These are phyloP conservation scores for Pseudocercospora macadamiae DNA, from an alignment of 2,329 filamentous ascomycete genomes.

Conservation along the genomic window DNA sequence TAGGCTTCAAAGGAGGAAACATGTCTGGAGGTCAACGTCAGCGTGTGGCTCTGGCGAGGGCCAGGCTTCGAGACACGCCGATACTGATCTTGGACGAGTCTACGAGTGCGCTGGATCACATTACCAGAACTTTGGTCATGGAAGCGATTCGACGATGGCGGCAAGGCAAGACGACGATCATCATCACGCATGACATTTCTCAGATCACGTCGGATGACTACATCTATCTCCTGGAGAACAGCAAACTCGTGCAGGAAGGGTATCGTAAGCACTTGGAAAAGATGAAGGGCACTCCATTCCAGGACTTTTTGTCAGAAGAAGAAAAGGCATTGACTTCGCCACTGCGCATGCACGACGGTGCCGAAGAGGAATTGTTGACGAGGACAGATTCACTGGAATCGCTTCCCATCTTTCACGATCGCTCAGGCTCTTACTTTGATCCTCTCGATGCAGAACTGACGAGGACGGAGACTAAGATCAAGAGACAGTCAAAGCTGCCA, in stretches of 20 bases:
- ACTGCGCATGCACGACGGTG: neutral
- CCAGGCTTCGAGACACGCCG: slow-evolving; percentile 73
- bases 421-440: slow-evolving; percentile 23
- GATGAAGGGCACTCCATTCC: slow-evolving; percentile 36
- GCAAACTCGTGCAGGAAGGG: slow-evolving; percentile 70
- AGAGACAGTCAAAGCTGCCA: slow-evolving; percentile 32
- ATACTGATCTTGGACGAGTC: slow-evolving; percentile 87
- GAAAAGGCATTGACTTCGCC: slow-evolving; percentile 24
- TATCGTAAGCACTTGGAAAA: slow-evolving; percentile 59
- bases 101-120: slow-evolving; percentile 82
- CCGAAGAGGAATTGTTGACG: slow-evolving; percentile 21
- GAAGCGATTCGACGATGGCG: slow-evolving; percentile 78
- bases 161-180: slow-evolving; percentile 78
- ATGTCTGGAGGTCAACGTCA: slow-evolving; percentile 87
- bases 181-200: slow-evolving; percentile 87
- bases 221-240: slow-evolving; percentile 76
- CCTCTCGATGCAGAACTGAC: slow-evolving; percentile 34
- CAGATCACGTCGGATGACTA: slow-evolving; percentile 75
- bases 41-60: slow-evolving; percentile 77
- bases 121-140: slow-evolving; percentile 69
- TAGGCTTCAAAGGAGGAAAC: slow-evolving; percentile 69
- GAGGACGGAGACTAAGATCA: slow-evolving; percentile 31
- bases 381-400: slow-evolving; percentile 9
- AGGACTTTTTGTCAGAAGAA: slow-evolving; percentile 34
- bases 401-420: slow-evolving; percentile 3